Conservation (phyloP, 192 early-diverging fungal genomes). For the Linnemannia exigua region DNA sequence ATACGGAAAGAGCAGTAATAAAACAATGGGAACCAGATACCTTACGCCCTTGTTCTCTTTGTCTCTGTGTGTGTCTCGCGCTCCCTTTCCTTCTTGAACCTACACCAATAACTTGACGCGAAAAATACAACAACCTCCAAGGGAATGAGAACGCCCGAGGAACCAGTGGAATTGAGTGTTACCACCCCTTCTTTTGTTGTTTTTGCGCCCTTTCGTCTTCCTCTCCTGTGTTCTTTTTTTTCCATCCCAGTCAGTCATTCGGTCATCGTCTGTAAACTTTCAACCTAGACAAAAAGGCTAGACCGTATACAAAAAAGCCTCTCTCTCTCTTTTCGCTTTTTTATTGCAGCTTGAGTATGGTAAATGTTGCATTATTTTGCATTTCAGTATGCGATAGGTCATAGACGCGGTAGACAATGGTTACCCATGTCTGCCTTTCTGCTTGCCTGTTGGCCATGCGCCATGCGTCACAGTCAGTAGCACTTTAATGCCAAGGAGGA, state of each 20-base stretch:
- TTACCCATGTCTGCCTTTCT: not conserved
- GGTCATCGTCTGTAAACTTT: not conserved
- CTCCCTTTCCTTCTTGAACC: not conserved
- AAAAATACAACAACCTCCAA: not conserved
- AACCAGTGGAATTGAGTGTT: not conserved
- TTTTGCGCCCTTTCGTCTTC: not conserved
- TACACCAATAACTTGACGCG: not conserved
- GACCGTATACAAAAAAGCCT: not conserved
- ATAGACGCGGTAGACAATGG: not conserved
- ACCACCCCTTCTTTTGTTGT: not conserved
- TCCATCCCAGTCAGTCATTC: not conserved
- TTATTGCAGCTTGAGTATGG: not conserved
- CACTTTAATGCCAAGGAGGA: not conserved
- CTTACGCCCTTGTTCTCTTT: too few species aligned
- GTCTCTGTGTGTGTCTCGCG: too few species aligned
- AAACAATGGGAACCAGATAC: too few species aligned
- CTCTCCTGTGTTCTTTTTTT: not conserved
- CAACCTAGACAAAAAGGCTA: slow-evolving; percentile 2
- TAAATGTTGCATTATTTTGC: not conserved
- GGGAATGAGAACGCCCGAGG: not conserved
- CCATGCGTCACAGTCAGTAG: too few species aligned
- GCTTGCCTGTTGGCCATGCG: not conserved
- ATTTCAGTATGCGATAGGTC: not conserved
- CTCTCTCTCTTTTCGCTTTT: not conserved
- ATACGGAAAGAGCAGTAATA: too few species aligned